Base-by-base conservation (phyloP, 169 alveolate species). In the Plasmodium relictum region DNA sequence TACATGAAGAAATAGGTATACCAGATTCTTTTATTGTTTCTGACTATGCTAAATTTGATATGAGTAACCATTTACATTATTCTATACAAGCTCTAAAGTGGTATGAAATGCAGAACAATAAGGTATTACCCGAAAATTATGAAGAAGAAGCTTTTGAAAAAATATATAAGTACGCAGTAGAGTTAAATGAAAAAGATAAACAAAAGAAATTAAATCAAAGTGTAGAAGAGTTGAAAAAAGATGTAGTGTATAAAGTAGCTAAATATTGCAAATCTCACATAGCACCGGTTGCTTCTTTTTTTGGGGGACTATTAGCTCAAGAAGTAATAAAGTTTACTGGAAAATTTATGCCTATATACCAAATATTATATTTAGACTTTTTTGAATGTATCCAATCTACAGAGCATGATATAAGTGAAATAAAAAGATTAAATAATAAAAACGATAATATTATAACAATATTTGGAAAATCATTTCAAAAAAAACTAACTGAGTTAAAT, bases 251-350 rank as follows among this genome's bases (percentile, higher is more conserved):
- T 18, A 95, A 94, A 7, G 95, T 96, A n/a, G 94, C 97, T 41
- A 76, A 73, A 37, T 96, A 88, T 88, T 94, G 98, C 4, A 76
- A 88, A 54, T 76, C 97, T 16, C 94, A 95, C 88, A 90, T 98
- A 42, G 94, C 99, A 12, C 99, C 99, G 1, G 94, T 98, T 88
- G 96, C 99, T 2, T 97, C 99, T 39, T 98, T 98, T 91, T 95
- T 98, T 85, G 99, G 99, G 58, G 99, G 99, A 14, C 93, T 99
- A 48, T 96, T 98, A 9, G 99, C 99, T 10, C 99, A 98, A 88
- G 96, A 93, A 63, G 97, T 99, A 7, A 98, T 99, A 31, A 99
- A 99, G 94, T 97, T 92, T 94, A 98, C 99, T 18, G 99, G 99
- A 6, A 99, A 99, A 76, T 99, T 96, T 94, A 95, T 98, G 41